phyloP scores from a whole-genome alignment of 75 land plant genomes.

The Selaginella moellendorffii region DNA sequence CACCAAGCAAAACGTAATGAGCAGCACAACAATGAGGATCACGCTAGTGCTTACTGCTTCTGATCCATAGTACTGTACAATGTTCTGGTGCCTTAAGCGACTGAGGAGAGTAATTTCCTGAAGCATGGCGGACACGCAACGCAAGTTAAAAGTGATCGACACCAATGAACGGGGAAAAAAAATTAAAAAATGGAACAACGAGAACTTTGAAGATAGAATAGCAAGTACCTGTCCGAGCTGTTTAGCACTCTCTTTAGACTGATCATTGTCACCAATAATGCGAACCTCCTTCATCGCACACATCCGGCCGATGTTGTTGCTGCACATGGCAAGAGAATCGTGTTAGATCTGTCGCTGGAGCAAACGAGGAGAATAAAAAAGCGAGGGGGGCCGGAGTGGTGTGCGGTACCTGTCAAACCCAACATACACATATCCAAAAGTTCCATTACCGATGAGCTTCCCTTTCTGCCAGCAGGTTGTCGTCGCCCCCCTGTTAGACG shows the following conservation, averaged over 20 bases:
- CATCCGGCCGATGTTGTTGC: slow-evolving; percentile 70
- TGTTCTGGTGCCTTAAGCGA: slow-evolving; percentile 59
- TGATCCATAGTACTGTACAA: slow-evolving; percentile 77
- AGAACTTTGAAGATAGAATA: slow-evolving; percentile 3
- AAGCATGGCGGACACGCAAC: slow-evolving; percentile 4
- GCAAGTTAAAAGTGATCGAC: not conserved
- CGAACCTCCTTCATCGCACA: slow-evolving; percentile 95
- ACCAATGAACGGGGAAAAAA: too few species aligned
- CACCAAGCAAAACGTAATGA: not conserved
- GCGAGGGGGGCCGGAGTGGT: not conserved
- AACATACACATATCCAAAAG: slow-evolving; percentile 9
- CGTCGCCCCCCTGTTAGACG: not conserved
- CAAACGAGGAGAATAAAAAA: not conserved
- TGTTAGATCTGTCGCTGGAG: not conserved
- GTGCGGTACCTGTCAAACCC: slow-evolving; percentile 9
- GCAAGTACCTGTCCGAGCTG: slow-evolving; percentile 8
- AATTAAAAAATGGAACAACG: not conserved
- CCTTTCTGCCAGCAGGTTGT: slow-evolving; percentile 6
- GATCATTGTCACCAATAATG: slow-evolving; percentile 58
- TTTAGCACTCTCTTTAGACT: slow-evolving; percentile 31
- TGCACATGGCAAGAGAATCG: slow-evolving; percentile 19
- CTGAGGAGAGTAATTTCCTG: slow-evolving; percentile 77
- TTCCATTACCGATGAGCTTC: slow-evolving; percentile 4
- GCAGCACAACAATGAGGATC: not conserved
- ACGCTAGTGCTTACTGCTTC: slow-evolving; percentile 51